Percentiles rank a stretch among this genome's conserved stretches.
These are phyloP conservation scores for Kwoniella shivajii DNA, from an alignment of 1,284 basidiomycete genomes.

Conservation along the genomic window DNA sequence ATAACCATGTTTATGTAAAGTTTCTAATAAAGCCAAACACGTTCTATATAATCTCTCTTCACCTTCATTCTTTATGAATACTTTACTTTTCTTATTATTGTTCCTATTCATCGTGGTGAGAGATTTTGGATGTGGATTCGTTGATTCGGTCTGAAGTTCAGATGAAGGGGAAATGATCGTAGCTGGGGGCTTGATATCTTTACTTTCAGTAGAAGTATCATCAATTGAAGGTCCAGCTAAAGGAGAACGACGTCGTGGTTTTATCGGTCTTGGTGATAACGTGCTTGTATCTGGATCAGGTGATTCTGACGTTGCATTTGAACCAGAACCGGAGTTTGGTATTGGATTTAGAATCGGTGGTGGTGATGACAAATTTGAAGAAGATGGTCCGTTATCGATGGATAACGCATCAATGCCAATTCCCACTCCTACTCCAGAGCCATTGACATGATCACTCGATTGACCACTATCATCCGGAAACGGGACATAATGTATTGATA, in stretches of 20 bases:
- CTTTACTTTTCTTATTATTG: no score
- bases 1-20: constrained; percentile 81
- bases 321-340: background rate
- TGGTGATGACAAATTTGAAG: background rate
- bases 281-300: background rate
- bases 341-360: background rate
- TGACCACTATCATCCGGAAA: no score
- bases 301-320: no score
- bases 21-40: constrained; percentile 74
- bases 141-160: background rate
- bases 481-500: constrained; percentile 40
- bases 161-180: constrained; percentile 1
- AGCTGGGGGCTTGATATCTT: constrained; percentile 10
- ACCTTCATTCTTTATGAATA: no score
- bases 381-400: background rate
- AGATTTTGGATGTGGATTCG: background rate
- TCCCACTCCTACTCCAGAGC: background rate
- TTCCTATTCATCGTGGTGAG: no score
- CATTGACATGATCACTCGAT: no score
- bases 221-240: constrained; percentile 31
- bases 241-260: constrained; percentile 34
- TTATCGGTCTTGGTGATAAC: background rate
- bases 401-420: background rate
- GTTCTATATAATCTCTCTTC: constrained; percentile 70
- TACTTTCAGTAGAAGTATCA: background rate